A percentile compares a stretch with the other conserved stretches of the same genome.
Conservation (phyloP, 495 filamentous ascomycete species). For the Neurospora sp. region DNA sequence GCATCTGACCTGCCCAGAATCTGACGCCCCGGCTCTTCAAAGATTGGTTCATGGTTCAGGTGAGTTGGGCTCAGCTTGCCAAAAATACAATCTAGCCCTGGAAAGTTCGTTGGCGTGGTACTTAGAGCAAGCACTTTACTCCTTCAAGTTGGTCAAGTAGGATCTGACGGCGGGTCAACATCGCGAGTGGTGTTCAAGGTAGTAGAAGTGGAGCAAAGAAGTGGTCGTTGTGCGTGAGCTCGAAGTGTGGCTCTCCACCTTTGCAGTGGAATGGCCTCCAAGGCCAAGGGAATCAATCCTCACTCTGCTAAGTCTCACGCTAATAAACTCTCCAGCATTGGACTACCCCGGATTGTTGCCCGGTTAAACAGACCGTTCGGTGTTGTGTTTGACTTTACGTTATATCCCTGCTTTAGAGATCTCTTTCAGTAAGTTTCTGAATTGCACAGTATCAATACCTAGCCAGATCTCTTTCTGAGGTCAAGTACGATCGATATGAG, state of each 20-base stretch:
- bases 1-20: not conserved
- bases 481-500: not conserved
- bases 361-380: not conserved
- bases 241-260: no score
- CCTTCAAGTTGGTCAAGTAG: no score
- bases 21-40: not conserved
- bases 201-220: no score
- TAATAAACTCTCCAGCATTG: no score
- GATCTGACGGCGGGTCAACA: no score
- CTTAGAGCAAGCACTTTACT: no score
- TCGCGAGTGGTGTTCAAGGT: no score
- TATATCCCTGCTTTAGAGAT: not conserved
- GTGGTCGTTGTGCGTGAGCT: no score
- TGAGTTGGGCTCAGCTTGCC: not conserved
- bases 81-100: not conserved
- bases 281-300: no score
- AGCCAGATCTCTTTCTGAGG: not conserved
- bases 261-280: no score
- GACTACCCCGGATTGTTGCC: not conserved
- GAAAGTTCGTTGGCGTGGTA: no score
- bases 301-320: not conserved
- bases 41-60: not conserved
- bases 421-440: no score
- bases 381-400: not conserved
- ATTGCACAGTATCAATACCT: not conserved